A percentile compares a stretch with the other conserved stretches of the same genome.
These are phyloP conservation scores for Cercospora janseana DNA, from an alignment of 2,329 filamentous ascomycete species.

Conservation along the genomic window DNA sequence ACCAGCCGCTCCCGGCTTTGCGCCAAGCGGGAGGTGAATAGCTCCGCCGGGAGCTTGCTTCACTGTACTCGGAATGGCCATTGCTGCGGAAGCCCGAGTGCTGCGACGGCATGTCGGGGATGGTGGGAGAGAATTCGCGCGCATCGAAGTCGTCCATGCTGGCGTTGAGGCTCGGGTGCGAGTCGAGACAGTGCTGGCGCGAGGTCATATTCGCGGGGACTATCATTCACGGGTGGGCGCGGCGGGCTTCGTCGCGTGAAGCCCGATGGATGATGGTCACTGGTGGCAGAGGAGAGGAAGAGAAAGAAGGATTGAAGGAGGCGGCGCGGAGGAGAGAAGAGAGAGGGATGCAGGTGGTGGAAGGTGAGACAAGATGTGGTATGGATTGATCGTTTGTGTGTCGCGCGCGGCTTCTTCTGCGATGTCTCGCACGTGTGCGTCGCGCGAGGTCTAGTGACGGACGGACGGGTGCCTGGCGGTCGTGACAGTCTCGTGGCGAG, in stretches of 20 bases:
- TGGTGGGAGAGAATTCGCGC: constrained; percentile 52
- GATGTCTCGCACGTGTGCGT: constrained; percentile 16
- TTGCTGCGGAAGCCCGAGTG: constrained; percentile 60
- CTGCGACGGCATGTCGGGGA: constrained; percentile 56
- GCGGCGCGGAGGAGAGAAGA: too few species aligned
- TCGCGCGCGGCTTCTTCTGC: constrained; percentile 1
- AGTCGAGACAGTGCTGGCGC: constrained; percentile 36
- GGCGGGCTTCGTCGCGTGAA: constrained; percentile 16
- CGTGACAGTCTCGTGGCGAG: background rate
- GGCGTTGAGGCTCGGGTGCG: constrained; percentile 58
- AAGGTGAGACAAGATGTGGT: constrained; percentile 16
- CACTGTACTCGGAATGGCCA: constrained; percentile 47
- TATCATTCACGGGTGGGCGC: constrained; percentile 19
- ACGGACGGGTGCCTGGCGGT: constrained; percentile 6
- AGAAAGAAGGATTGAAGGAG: background rate
- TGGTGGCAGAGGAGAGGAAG: constrained; percentile 6
- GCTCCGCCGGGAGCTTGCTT: constrained; percentile 52
- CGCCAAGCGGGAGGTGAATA: constrained; percentile 68
- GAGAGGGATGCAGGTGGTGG: constrained; percentile 10
- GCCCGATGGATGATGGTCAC: constrained; percentile 6
- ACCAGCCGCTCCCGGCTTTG: constrained; percentile 59
- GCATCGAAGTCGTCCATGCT: constrained; percentile 63
- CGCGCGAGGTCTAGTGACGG: constrained; percentile 12
- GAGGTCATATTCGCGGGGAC: constrained; percentile 23
- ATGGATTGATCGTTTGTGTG: constrained; percentile 13